These are phyloP conservation scores for Scleroderma bovista DNA, from an alignment of 768 basidiomycete genomes.

Conservation along the genomic window DNA sequence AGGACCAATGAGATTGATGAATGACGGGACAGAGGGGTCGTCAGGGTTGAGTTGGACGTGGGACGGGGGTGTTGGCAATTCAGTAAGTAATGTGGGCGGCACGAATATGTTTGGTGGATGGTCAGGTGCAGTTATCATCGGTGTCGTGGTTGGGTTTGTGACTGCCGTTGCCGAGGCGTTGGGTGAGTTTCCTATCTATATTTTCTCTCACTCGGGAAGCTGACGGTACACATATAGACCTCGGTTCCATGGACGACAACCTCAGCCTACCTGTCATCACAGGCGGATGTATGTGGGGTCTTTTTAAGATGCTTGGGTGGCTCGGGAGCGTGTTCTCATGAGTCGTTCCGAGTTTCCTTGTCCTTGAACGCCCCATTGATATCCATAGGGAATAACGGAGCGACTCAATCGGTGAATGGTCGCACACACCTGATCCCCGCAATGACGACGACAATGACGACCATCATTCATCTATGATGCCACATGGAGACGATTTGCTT, in stretches of 20 bases:
- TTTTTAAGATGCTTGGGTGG: conserved; percentile 39
- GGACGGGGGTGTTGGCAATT: conserved; percentile 42
- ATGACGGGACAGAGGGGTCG: conserved; percentile 15
- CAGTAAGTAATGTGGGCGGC: conserved; percentile 10
- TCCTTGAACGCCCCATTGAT: background rate
- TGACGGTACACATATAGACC: conserved; percentile 42
- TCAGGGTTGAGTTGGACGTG: conserved; percentile 50
- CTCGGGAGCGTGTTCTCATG: conserved; percentile 21
- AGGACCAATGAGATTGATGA: conserved; percentile 35
- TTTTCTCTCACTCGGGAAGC: background rate
- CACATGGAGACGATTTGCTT: no score
- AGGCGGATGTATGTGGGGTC: conserved; percentile 62
- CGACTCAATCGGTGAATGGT: background rate
- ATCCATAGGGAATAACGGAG: background rate
- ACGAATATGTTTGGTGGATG: conserved; percentile 20
- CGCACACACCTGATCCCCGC: no score
- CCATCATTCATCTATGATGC: no score
- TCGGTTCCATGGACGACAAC: conserved; percentile 85
- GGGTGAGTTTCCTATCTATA: conserved; percentile 45
- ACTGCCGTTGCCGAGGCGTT: conserved; percentile 86
- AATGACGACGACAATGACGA: no score
- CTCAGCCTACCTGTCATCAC: conserved; percentile 84
- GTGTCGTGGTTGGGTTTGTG: conserved; percentile 66
- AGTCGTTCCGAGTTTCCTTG: no score
- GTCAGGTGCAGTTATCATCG: conserved; percentile 50